A percentile compares a stretch with the other conserved stretches of the same genome.
These are phyloP conservation scores for Pilaira anomala DNA, from an alignment of 192 early-diverging fungal genomes.

Conservation along the genomic window DNA sequence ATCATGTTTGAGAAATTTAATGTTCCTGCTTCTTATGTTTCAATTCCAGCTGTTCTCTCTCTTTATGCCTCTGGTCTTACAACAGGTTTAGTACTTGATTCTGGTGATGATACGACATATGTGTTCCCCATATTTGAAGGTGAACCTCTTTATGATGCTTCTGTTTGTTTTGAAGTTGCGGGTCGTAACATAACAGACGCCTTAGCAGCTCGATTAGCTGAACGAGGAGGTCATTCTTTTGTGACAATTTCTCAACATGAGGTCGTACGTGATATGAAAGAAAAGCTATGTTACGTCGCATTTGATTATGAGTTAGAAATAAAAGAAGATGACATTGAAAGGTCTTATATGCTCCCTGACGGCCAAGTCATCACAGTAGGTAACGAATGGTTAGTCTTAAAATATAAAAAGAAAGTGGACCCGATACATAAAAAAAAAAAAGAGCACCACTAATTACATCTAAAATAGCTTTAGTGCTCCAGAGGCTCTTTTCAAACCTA, in stretches of 20 bases:
- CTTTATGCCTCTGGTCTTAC: slow-evolving; percentile 95
- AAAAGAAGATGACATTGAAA: slow-evolving; percentile 91
- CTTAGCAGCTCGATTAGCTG: slow-evolving; percentile 97
- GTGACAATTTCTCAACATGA: slow-evolving; percentile 93
- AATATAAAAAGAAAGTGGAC: too few species aligned
- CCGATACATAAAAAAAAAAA: too few species aligned
- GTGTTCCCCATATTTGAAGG: slow-evolving; percentile 98
- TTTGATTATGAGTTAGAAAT: slow-evolving; percentile 98
- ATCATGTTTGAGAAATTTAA: slow-evolving; percentile 99
- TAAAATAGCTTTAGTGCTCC: slow-evolving; percentile 89
- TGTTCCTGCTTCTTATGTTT: slow-evolving; percentile 92
- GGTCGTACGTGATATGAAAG: slow-evolving; percentile 99
- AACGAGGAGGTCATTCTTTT: slow-evolving; percentile 94
- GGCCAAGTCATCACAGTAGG: slow-evolving; percentile 97
- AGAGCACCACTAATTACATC: too few species aligned
- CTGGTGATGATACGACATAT: slow-evolving; percentile 97
- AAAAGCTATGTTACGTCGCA: slow-evolving; percentile 98
- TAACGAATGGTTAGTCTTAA: slow-evolving; percentile 65
- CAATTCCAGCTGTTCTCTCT: slow-evolving; percentile 95
- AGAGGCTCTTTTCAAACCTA: slow-evolving; percentile 97
- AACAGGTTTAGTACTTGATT: slow-evolving; percentile 98
- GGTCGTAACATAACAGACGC: slow-evolving; percentile 96
- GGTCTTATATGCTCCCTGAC: slow-evolving; percentile 97
- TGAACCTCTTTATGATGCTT: slow-evolving; percentile 92
- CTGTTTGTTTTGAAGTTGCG: slow-evolving; percentile 92